Base-by-base conservation (phyloP, 1,139 yeast species). In the Nadsonia starkeyi-henricii region DNA sequence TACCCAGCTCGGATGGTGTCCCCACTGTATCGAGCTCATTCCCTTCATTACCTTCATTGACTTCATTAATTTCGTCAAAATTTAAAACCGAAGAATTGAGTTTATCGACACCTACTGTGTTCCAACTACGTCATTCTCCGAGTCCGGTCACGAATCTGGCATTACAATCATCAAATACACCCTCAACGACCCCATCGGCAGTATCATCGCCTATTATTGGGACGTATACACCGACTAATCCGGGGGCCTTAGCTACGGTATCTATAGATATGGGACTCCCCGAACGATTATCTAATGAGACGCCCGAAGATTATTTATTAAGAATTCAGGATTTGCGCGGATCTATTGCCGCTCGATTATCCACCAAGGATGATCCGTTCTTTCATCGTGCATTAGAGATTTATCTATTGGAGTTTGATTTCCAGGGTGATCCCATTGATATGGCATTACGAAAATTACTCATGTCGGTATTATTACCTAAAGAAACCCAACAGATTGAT, bases 401-500 rank as follows among this genome's bases (percentile, higher is more conserved):
- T 30, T 77, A 66, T 53, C 53, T 63, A 5, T 59, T 64, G 30
- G 65, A 59, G 26, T 77, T 78, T 57, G 67, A 74, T 49, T 78
- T 80, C 51, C 46, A 55, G 2, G 66, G 66, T 21, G 75, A 74
- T 51, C 82, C 88, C 0, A 57, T 81, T 17, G 89, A 81, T 57
- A 66, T 81, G 54, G 71, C 86, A 0, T 61, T 81, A 47, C 64
- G 89, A 44, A 74, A 72, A 55, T 70, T 81, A 47, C 62, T 81
- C 43, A 69, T 78, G 66, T 64, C 70, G 46, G 71, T 77, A 47
- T 75, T 75, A 48, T 62, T 81, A 23, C 88, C 89, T 0, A 72
- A 69, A 53, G 89, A 81, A 58, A 68, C 85, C 0, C 88, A 81
- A 58, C 86, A 81, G 57, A 81, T 81, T 49, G 88, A 81, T 57